Evolutionary conservation across 805 yeast genomes (phyloP).

Genomic region (Barnettozyma vustinii): DNA sequence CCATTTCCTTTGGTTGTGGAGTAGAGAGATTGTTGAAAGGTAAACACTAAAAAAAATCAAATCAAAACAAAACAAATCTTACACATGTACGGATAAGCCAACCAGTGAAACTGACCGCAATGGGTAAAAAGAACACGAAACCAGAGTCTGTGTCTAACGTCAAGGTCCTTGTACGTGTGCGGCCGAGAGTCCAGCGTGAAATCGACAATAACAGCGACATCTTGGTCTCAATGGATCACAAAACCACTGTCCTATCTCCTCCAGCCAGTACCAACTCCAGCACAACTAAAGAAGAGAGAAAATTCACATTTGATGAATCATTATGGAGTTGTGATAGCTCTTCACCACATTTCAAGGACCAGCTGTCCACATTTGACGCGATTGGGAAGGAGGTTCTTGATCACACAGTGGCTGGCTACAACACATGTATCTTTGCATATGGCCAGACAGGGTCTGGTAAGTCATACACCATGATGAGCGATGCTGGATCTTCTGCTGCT

Average conservation of each 20-base stretch:
- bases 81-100: not conserved
- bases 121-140: not conserved
- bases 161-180: slow-evolving; percentile 46
- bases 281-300: slow-evolving; percentile 19
- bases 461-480: slow-evolving; percentile 73
- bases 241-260: slow-evolving; percentile 10
- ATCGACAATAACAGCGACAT: slow-evolving; percentile 10
- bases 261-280: slow-evolving; percentile 11
- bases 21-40: not conserved
- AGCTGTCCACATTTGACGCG: slow-evolving; percentile 42
- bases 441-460: slow-evolving; percentile 42
- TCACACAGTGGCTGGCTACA: slow-evolving; percentile 64
- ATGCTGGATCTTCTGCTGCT: slow-evolving; percentile 36
- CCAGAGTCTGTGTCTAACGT: slow-evolving; percentile 26
- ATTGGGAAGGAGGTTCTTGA: slow-evolving; percentile 56
- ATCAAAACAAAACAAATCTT: not conserved
- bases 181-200: slow-evolving; percentile 35
- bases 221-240: slow-evolving; percentile 17
- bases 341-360: slow-evolving; percentile 38
- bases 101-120: not conserved
- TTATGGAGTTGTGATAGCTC: slow-evolving; percentile 40
- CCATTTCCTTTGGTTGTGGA: not conserved
- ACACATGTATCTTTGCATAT: slow-evolving; percentile 70
- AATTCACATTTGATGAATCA: slow-evolving; percentile 46
- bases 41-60: not conserved